Evolutionary conservation across 805 yeast genomes (phyloP).

Genomic region (Candida sphagnicola): DNA sequence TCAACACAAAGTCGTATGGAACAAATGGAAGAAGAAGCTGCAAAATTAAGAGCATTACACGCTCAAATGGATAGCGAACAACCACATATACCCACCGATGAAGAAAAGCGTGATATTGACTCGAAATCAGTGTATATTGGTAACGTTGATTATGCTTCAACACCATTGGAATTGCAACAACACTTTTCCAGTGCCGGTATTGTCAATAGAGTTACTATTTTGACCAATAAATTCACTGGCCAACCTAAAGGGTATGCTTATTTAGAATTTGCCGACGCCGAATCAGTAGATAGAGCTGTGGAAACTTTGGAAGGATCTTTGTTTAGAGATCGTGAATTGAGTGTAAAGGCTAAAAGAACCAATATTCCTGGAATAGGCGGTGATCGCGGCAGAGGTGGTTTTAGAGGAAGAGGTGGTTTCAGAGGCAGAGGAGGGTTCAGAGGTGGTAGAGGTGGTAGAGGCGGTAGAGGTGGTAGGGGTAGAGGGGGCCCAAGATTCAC

Average conservation of each 20-base stretch:
- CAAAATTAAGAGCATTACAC: slow-evolving; percentile 57
- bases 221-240: slow-evolving; percentile 69
- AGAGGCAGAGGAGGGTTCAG: slow-evolving; percentile 18
- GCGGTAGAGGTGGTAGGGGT: slow-evolving; percentile 20
- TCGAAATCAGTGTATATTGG: slow-evolving; percentile 77
- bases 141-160: slow-evolving; percentile 74
- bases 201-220: slow-evolving; percentile 75
- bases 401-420: slow-evolving; percentile 16
- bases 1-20: slow-evolving; percentile 26
- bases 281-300: slow-evolving; percentile 63
- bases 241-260: slow-evolving; percentile 87
- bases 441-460: slow-evolving; percentile 34
- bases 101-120: slow-evolving; percentile 62
- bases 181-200: slow-evolving; percentile 68
- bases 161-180: slow-evolving; percentile 75
- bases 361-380: slow-evolving; percentile 67
- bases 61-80: slow-evolving; percentile 18
- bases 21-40: slow-evolving; percentile 62
- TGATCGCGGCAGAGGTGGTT: slow-evolving; percentile 33
- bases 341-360: slow-evolving; percentile 75
- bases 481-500: slow-evolving; percentile 16
- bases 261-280: slow-evolving; percentile 71
- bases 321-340: slow-evolving; percentile 67
- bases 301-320: slow-evolving; percentile 55
- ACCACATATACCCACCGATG: slow-evolving; percentile 14